Base-by-base conservation (phyloP, 2,329 filamentous ascomycete genomes). In the Coniochaeta sp. region DNA sequence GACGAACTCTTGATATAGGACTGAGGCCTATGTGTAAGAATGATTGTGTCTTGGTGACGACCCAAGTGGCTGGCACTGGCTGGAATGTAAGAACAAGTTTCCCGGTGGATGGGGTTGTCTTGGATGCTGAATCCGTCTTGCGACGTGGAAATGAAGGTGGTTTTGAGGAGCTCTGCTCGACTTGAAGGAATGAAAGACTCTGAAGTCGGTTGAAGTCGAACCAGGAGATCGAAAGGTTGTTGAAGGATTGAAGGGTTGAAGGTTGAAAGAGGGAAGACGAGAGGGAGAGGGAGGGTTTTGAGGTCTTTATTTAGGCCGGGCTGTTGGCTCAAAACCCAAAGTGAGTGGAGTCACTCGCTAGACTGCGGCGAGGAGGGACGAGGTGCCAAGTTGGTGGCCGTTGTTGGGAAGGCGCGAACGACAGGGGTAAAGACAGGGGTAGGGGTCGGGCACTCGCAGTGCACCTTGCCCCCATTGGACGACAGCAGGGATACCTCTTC, bases 181-280 rank as follows among this genome's bases (percentile, higher is more conserved):
- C 55, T 52, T 54, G 54, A 62, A 56, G 51, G 58, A 63, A 61
- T 57, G 60, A 57, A 57, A 53, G 53, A 52, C 48, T 49, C 31
- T 14, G 46, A 35, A 48, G 49, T 45, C 40, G 24, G 49, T 30
- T 38, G 32, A 50, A 30, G 16, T 13, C 18, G 40, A 33, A 50
- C 24, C 45, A 47, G 45, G 45, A 27, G 24, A 47, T n/a, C n/a
- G n/a, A n/a, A n/a, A n/a, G n/a, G n/a, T n/a, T n/a, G n/a, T n/a
- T n/a, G 35, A 42, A 24, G 1, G 18, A 24, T 26, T 42, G 33
- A 20, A 24, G 16, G 38, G 38, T 42, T n/a, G n/a, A n/a, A 22
- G 33, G 33, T 38, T 10, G 13, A 12, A 42, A 26, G 12, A n/a
- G 20, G 38, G 10, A 26, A 24, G 12, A 26, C 8, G 18, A n/a